Evolutionary conservation across 345 rosid genomes (phyloP), one percentile per base, ranked within the genome.

Genomic region (Geranium rotundifolium): DNA sequence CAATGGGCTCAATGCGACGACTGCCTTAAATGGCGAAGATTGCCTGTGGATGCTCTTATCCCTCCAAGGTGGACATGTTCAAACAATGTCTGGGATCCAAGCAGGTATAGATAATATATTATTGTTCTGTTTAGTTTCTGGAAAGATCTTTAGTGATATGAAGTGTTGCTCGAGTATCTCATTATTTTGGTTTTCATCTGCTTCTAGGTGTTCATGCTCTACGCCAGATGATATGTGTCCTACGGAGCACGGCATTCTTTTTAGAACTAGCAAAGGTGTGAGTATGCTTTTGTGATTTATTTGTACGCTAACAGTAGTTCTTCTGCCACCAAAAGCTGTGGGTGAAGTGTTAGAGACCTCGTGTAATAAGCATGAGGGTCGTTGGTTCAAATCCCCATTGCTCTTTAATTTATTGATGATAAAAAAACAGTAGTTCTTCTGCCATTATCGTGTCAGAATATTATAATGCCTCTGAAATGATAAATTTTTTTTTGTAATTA

Each of bases 1-100:
- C 90, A 84, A 77, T 91, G 97, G 95, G 91, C 83, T 46, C 84
- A 81, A 59, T 91, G 97, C 63, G 97, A 91, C 63, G 79, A 82
- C 67, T 91, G 97, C 80, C 80, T 70, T 41, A 91, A 86, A 76
- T 91, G 95, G 98, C 71, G 95, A 79, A 81, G 80, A 73, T 79
- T 91, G 73, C 90, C 92, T 1, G 23, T 70, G 27, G 85, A 83
- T 61, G 85, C 73, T 67, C 85, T 91, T 76, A 91, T 91, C 29
- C 83, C 96, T 52, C 77, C 82, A 12, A 88, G 71, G 65, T 88
- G 97, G 97, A 75, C 80, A 23, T 91, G 96, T 72, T 64, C 61
- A 17, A 91, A 84, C 61, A 91, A 91, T 78, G 76, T 69, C 57
- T 86, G 91, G 96, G 96, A 91, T 69, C 67, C 67, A 50, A 76